These are phyloP conservation scores for Xylariales sp. DNA, from an alignment of 2,329 filamentous ascomycete genomes.

Conservation along the genomic window DNA sequence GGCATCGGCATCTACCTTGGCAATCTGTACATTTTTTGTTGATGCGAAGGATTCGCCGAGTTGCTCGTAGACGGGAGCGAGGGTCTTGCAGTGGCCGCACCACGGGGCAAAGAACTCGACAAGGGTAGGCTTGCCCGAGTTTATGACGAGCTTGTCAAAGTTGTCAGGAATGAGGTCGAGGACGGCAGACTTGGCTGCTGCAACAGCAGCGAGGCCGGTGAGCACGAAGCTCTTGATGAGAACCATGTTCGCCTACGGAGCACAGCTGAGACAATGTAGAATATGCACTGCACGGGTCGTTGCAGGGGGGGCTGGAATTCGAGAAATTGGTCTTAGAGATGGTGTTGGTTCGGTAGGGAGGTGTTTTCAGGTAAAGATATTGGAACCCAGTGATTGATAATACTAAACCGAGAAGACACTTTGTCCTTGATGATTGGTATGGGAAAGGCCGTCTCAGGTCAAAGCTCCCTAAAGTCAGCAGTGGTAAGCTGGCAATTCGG, in stretches of 20 bases:
- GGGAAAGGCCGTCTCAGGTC: too few relatives aligned
- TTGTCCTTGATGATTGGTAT: too few relatives aligned
- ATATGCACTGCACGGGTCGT: too few relatives aligned
- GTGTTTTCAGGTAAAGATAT: too few relatives aligned
- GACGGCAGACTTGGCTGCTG: slow-evolving; percentile 73
- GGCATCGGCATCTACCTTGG: slow-evolving; percentile 92
- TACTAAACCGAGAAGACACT: too few relatives aligned
- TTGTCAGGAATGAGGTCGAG: slow-evolving; percentile 85
- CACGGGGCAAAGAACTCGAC: slow-evolving; percentile 98
- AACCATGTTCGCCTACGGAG: slow-evolving; percentile 43
- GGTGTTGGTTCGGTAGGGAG: too few relatives aligned
- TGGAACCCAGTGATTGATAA: too few relatives aligned
- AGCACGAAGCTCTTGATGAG: slow-evolving; percentile 57
- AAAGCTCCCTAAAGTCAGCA: too few relatives aligned
- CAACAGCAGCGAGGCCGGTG: slow-evolving; percentile 48
- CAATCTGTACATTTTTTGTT: slow-evolving; percentile 72
- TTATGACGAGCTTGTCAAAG: slow-evolving; percentile 85
- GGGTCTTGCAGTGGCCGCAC: slow-evolving; percentile 98
- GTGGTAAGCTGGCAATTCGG: too few relatives aligned
- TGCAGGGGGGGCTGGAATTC: neutral
- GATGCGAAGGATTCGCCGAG: slow-evolving; percentile 70
- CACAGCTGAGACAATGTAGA: too few relatives aligned
- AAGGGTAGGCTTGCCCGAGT: slow-evolving; percentile 90
- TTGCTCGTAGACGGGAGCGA: slow-evolving; percentile 93
- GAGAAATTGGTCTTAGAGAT: too few relatives aligned